phyloP scores from a whole-genome alignment of 805 yeast genomes.

The Torulaspora microellipsoides region DNA sequence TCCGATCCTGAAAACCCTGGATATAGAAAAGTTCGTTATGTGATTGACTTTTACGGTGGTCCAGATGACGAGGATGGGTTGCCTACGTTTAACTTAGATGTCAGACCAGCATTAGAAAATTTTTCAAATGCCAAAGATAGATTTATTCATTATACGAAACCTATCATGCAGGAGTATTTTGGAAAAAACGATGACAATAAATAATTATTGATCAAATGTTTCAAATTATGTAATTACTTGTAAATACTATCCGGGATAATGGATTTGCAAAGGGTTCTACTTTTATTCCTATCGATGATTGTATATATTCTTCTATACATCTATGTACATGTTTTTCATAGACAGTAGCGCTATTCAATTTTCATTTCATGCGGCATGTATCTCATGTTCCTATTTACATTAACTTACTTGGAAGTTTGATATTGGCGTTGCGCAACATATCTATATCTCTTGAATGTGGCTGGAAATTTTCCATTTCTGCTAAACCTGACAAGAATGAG shows the following conservation, averaged over 20 bases:
- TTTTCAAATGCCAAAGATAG: slow-evolving; percentile 63
- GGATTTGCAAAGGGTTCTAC: not conserved
- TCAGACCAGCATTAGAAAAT: slow-evolving; percentile 88
- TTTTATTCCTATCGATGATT: not conserved
- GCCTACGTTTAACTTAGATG: slow-evolving; percentile 91
- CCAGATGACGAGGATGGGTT: slow-evolving; percentile 85
- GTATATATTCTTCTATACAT: not conserved
- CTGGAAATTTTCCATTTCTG: slow-evolving; percentile 10
- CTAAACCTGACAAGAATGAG: slow-evolving; percentile 11
- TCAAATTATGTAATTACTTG: too few relatives aligned
- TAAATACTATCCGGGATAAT: too few relatives aligned
- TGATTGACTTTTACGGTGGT: slow-evolving; percentile 94
- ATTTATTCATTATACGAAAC: slow-evolving; percentile 59
- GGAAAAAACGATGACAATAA: not conserved
- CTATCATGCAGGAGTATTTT: slow-evolving; percentile 64
- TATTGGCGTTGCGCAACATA: slow-evolving; percentile 11
- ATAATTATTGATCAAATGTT: too few relatives aligned
- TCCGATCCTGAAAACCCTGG: slow-evolving; percentile 33
- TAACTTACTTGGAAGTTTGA: slow-evolving; percentile 8
- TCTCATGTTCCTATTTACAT: not conserved
- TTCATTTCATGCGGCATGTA: too few relatives aligned
- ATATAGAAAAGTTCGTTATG: slow-evolving; percentile 79
- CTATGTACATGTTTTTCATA: slow-evolving; percentile 4
- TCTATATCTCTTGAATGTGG: slow-evolving; percentile 16
- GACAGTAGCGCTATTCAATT: too few relatives aligned